These are phyloP conservation scores for Astrothelium macrocarpum DNA, from an alignment of 495 filamentous ascomycete species.

Conservation along the genomic window DNA sequence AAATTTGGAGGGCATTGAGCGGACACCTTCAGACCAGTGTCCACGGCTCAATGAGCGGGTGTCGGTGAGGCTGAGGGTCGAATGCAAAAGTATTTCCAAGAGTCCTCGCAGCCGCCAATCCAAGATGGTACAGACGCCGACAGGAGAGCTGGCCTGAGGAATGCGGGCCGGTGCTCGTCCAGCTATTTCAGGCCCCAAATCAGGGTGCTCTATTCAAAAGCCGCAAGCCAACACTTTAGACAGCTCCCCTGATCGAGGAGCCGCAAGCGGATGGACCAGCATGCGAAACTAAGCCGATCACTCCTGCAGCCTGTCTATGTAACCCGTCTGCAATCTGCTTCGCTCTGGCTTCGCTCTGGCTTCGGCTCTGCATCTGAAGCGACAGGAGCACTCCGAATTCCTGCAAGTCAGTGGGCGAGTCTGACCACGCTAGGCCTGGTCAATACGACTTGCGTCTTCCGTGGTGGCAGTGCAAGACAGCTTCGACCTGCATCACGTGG, in stretches of 20 bases:
- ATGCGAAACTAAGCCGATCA: slow-evolving; percentile 6
- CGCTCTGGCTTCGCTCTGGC: not conserved
- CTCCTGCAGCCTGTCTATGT: not conserved
- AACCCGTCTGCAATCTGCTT: not conserved
- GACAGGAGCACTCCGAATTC: not conserved
- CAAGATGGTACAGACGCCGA: not conserved
- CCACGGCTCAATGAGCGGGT: not conserved
- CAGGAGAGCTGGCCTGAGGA: not conserved
- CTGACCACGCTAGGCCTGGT: slow-evolving; percentile 1
- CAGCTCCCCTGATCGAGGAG: slow-evolving; percentile 3
- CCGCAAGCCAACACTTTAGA: not conserved
- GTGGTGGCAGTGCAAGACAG: slow-evolving; percentile 6
- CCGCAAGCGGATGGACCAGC: not conserved
- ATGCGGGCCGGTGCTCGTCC: not conserved
- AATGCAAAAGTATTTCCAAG: not conserved
- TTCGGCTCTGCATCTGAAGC: too few relatives aligned
- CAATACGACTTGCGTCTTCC: not conserved
- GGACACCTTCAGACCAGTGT: not conserved
- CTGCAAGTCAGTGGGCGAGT: not conserved
- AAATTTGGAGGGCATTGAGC: slow-evolving; percentile 5
- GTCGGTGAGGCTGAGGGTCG: slow-evolving; percentile 4
- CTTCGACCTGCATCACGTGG: not conserved
- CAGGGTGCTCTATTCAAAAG: not conserved
- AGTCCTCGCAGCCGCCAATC: slow-evolving; percentile 3
- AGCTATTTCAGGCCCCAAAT: not conserved